Conservation (phyloP, 23 red algal genomes). For the Agarophyton chilense region DNA sequence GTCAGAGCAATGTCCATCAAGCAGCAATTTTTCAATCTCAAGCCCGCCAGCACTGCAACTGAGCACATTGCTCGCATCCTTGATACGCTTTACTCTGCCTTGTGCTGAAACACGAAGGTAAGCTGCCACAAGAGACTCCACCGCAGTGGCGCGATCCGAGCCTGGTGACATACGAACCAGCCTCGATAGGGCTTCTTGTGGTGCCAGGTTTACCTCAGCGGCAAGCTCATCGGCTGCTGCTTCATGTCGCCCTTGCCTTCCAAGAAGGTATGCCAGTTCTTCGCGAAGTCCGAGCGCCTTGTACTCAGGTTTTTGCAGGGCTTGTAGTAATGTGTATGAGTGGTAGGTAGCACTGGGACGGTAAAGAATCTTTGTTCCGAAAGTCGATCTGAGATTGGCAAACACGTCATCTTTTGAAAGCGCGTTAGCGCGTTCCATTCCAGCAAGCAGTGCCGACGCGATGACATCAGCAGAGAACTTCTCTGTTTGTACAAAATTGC, state of each 20-base stretch:
- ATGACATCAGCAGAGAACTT: conserved; percentile 45
- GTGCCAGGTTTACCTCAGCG: conserved; percentile 47
- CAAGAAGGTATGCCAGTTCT: conserved; percentile 57
- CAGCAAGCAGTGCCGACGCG: conserved; percentile 46
- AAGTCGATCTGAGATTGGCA: conserved; percentile 22
- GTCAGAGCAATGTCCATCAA: conserved; percentile 28
- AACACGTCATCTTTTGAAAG: conserved; percentile 30
- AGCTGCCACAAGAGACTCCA: conserved; percentile 48
- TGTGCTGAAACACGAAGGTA: conserved; percentile 51
- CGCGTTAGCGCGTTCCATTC: conserved; percentile 43
- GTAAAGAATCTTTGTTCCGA: conserved; percentile 37
- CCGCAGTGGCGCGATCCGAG: neutral
- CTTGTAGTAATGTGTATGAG: conserved; percentile 58
- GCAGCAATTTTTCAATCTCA: conserved; percentile 60
- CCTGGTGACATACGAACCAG: conserved; percentile 49
- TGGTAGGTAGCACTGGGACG: conserved; percentile 34
- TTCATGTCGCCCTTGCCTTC: conserved; percentile 61
- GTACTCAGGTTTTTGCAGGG: conserved; percentile 47
- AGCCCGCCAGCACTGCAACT: conserved; percentile 22
- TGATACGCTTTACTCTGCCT: conserved; percentile 38
- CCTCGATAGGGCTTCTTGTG: conserved; percentile 47
- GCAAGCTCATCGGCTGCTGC: conserved; percentile 68
- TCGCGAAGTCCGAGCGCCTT: conserved; percentile 53
- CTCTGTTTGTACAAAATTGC: conserved; percentile 35
- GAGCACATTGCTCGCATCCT: conserved; percentile 38